These are phyloP conservation scores for Xylaria sp. DNA, from an alignment of 2,329 filamentous ascomycete species.

Conservation along the genomic window DNA sequence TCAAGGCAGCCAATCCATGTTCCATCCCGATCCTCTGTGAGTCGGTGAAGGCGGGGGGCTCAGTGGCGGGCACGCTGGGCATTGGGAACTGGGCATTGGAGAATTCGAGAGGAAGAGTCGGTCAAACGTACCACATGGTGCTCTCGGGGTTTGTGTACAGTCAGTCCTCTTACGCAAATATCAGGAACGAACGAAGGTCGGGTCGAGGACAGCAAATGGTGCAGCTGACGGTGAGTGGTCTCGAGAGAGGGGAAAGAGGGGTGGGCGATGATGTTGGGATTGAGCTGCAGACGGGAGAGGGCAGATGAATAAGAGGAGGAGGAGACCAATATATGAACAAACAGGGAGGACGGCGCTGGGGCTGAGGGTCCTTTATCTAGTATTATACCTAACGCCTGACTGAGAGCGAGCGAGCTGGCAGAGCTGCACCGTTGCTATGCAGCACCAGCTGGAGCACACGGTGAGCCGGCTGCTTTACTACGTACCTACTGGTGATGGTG, in stretches of 20 bases:
- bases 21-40: not conserved
- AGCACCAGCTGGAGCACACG: constrained; percentile 27
- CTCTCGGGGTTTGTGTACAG: constrained; percentile 14
- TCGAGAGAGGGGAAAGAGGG: not conserved
- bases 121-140: constrained; percentile 44
- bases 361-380: constrained; percentile 29
- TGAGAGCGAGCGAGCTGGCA: constrained; percentile 22
- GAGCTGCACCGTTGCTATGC: constrained; percentile 26
- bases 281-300: constrained; percentile 23
- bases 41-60: constrained; percentile 17
- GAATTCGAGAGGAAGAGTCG: constrained; percentile 17
- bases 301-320: constrained; percentile 21
- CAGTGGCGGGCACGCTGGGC: not conserved
- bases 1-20: constrained; percentile 4
- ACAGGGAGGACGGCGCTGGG: constrained; percentile 28
- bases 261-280: constrained; percentile 18
- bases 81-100: constrained; percentile 8
- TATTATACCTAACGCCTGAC: constrained; percentile 14
- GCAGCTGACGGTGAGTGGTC: not conserved
- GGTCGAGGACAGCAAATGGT: constrained; percentile 7
- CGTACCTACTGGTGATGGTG: constrained; percentile 19
- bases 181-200: constrained; percentile 22
- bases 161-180: constrained; percentile 26
- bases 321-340: constrained; percentile 30
- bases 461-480: constrained; percentile 21